phyloP scores from a whole-genome alignment of 495 filamentous ascomycete species.

The Penicillium macrosclerotiorum region DNA sequence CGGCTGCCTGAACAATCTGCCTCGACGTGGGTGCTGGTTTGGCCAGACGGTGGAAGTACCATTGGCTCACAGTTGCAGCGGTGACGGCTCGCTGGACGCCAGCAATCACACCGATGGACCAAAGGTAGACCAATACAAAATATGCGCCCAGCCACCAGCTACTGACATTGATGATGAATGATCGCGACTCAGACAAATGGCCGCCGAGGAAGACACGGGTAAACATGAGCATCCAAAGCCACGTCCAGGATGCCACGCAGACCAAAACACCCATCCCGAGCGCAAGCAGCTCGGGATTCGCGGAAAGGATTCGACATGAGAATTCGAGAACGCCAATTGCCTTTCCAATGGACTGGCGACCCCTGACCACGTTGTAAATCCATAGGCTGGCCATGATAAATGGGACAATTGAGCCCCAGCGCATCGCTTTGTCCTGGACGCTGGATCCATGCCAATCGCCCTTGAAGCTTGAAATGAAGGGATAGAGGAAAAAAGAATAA shows the following conservation, averaged over 20 bases:
- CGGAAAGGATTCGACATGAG: constrained; percentile 78
- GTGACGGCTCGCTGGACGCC: constrained; percentile 89
- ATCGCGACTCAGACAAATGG: constrained; percentile 58
- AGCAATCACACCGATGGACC: constrained; percentile 82
- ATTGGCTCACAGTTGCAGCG: constrained; percentile 93
- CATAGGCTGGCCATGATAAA: constrained; percentile 71
- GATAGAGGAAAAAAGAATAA: constrained; percentile 84
- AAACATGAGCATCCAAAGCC: constrained; percentile 97
- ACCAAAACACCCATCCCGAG: constrained; percentile 78
- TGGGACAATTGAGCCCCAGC: constrained; percentile 78
- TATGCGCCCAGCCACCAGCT: constrained; percentile 90
- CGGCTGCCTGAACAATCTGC: constrained; percentile 77
- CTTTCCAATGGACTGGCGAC: constrained; percentile 73
- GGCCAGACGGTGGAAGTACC: constrained; percentile 95
- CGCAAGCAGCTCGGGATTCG: constrained; percentile 78
- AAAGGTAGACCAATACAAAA: constrained; percentile 91
- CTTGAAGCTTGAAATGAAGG: constrained; percentile 85
- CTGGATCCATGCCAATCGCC: constrained; percentile 65
- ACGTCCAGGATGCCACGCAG: constrained; percentile 81
- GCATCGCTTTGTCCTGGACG: constrained; percentile 85
- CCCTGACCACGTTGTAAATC: constrained; percentile 75
- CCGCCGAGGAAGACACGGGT: constrained; percentile 89
- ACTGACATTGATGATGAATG: constrained; percentile 76
- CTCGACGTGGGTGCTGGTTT: constrained; percentile 71
- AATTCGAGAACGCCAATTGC: constrained; percentile 89